Evolutionary conservation across 805 yeast genomes (phyloP).

Genomic region (Spathaspora passalidarum): DNA sequence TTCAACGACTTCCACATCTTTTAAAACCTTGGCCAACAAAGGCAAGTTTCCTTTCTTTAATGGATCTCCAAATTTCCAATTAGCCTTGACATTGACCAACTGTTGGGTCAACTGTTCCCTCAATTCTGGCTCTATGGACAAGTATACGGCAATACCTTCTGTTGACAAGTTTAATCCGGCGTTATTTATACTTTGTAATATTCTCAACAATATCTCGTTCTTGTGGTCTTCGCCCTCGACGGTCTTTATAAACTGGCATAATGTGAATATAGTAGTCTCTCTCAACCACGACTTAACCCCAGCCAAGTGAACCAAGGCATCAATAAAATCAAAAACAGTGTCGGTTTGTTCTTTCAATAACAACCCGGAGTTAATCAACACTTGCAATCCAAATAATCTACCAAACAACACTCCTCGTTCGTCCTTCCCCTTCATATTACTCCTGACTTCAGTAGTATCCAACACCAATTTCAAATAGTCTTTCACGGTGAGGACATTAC

Average conservation of each 20-base stretch:
- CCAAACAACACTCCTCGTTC: constrained; percentile 82
- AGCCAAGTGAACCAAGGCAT: constrained; percentile 55
- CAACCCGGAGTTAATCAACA: constrained; percentile 50
- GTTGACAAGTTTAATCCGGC: constrained; percentile 59
- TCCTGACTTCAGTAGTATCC: constrained; percentile 29
- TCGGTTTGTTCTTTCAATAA: constrained; percentile 19
- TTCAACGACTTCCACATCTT: constrained; percentile 48
- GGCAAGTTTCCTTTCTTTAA: constrained; percentile 66
- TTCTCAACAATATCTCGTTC: constrained; percentile 18
- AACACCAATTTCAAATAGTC: constrained; percentile 37
- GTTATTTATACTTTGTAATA: constrained; percentile 47
- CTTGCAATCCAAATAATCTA: constrained; percentile 77
- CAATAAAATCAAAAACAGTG: constrained; percentile 34
- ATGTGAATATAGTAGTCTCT: constrained; percentile 73
- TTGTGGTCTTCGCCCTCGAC: constrained; percentile 13
- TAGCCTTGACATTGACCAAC: constrained; percentile 17
- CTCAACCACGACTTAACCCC: constrained; percentile 76
- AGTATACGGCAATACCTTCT: constrained; percentile 76
- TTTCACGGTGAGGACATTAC: constrained; percentile 29
- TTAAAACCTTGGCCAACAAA: constrained; percentile 58
- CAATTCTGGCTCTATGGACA: constrained; percentile 43
- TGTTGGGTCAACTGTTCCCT: constrained; percentile 13
- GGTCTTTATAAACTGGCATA: constrained; percentile 47
- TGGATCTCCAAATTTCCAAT: constrained; percentile 77
- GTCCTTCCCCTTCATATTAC: constrained; percentile 69